Base-by-base conservation (phyloP, 2,329 filamentous ascomycete species). In the Colletotrichum tofieldiae region DNA sequence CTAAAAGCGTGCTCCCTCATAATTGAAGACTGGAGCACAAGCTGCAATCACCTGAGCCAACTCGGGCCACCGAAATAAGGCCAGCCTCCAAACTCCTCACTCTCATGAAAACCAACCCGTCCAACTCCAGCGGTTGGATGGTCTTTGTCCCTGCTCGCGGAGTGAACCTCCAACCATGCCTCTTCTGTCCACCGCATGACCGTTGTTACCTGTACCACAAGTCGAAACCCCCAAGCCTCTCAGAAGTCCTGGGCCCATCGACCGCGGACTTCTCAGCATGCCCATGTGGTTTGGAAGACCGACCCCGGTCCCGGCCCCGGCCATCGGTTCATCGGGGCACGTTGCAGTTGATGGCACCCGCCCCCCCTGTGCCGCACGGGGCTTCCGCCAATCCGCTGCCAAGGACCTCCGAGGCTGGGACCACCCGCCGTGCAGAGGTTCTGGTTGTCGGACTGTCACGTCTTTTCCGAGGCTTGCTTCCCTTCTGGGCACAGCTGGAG, bases 391-490 rank as follows among this genome's bases (percentile, higher is more conserved):
- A 5, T 26, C 60, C 55, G 43, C 43, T 14, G 41, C 71, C 39
- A 47, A 62, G n/a, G 47, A 29, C 49, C 41, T 52, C 41, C 67
- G 60, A 55, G 43, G 41, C 32, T 59, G 39, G 26, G 67, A 66
- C 47, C 71, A 66, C 37, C 39, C 51, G n/a, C 26, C 7, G n/a
- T 56, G 41, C 37, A 66, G 23, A 11, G 35, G 14, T 18, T 72
- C 63, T 37, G 64, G 61, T n/a, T 63, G 49, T 37, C 41, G 47
- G 7, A 68, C 52, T 20, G 41, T 62, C 23, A 32, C 54, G 37
- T 69, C 29, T 35, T 65, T 72, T 43, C 61, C 43, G 14, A 75
- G 64, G 29, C 73, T 75, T 23, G 71, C 35, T 35, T 75, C 45
- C 16, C 73, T 56, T 29, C 59, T 61, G 26, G 73, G 73, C 14